These are phyloP conservation scores for Russula olivacea DNA, from an alignment of 768 basidiomycete genomes.

Conservation along the genomic window DNA sequence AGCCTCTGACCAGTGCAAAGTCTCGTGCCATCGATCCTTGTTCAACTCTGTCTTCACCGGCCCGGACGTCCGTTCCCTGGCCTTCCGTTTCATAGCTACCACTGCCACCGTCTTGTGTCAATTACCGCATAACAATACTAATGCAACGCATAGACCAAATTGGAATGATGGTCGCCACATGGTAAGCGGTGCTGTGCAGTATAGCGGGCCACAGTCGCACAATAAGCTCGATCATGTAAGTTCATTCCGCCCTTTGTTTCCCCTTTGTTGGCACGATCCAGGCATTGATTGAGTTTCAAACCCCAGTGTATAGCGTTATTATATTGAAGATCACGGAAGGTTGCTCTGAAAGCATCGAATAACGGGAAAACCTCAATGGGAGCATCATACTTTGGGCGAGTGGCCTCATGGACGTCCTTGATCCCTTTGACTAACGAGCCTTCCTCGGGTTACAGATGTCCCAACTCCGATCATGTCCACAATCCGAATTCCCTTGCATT, in stretches of 20 bases:
- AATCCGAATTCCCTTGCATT: background rate
- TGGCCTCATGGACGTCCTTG: background rate
- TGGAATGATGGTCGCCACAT: background rate
- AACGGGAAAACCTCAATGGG: background rate
- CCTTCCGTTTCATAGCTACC: too few relatives aligned
- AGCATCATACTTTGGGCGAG: background rate
- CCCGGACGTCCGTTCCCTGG: background rate
- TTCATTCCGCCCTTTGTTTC: background rate
- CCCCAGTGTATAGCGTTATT: background rate
- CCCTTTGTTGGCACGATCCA: background rate
- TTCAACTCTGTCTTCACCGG: background rate
- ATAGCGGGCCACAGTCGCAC: background rate
- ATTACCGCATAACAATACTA: too few relatives aligned
- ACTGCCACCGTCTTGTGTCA: too few relatives aligned
- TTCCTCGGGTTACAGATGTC: background rate
- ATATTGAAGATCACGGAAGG: background rate
- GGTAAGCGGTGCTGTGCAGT: background rate
- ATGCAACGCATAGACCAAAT: background rate
- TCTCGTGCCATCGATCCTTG: background rate
- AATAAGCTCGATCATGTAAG: slow-evolving; percentile 1
- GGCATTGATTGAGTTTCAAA: slow-evolving; percentile 5
- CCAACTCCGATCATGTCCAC: background rate
- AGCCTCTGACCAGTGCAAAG: too few relatives aligned
- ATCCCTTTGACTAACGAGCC: background rate
- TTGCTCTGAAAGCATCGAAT: background rate